These are phyloP conservation scores for Ganoderma multipileum DNA, from an alignment of 1,284 basidiomycete species.

Conservation along the genomic window DNA sequence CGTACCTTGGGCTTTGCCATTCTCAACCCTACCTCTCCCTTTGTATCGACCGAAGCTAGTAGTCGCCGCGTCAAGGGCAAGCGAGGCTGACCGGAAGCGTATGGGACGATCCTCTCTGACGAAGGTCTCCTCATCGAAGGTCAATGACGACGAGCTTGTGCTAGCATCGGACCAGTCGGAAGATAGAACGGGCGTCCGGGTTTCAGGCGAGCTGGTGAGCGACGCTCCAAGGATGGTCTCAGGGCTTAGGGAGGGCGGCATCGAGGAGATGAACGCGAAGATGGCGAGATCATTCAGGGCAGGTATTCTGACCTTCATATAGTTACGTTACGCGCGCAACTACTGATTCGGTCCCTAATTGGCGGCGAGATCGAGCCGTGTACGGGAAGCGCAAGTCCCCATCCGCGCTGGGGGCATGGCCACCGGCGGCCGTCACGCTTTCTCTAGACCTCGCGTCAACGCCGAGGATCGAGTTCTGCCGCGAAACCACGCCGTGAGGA, in stretches of 20 bases:
- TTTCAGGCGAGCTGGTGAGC: constrained; percentile 6
- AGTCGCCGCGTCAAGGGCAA: constrained; percentile 7
- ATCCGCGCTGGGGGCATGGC: too few relatives aligned
- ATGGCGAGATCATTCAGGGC: background rate
- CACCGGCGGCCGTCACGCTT: background rate
- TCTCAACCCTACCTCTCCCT: background rate
- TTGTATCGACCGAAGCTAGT: constrained; percentile 10
- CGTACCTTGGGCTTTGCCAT: constrained; percentile 6
- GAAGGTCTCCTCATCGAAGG: constrained; percentile 4
- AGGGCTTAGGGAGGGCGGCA: background rate
- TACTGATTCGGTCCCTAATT: background rate
- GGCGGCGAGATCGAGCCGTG: too few relatives aligned
- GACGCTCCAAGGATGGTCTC: background rate
- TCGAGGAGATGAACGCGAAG: background rate
- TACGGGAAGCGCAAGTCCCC: background rate
- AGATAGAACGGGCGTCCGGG: background rate
- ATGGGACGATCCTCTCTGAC: background rate
- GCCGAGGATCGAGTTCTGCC: background rate
- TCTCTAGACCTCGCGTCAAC: background rate
- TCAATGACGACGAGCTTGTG: background rate
- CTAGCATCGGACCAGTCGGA: background rate
- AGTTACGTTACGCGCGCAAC: background rate
- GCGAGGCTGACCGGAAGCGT: constrained; percentile 14
- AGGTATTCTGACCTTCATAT: background rate
- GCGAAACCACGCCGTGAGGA: background rate